Evolutionary conservation across 1,139 yeast genomes (phyloP).

Genomic region (Saccharomyces hybrid): DNA sequence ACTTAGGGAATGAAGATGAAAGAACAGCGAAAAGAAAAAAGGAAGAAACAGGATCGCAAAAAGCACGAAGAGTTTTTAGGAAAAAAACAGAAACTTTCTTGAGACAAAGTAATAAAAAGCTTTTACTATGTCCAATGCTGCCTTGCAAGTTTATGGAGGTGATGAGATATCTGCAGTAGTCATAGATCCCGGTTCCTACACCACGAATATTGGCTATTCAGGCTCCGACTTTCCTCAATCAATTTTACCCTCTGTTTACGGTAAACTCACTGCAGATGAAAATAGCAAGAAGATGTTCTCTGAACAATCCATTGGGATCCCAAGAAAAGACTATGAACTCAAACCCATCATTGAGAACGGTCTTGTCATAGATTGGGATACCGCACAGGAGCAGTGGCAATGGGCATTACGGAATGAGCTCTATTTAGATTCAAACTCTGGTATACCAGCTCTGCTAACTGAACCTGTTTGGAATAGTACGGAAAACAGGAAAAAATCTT

Average conservation of each 20-base stretch:
- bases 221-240: conserved; percentile 89
- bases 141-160: conserved; percentile 49
- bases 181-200: conserved; percentile 81
- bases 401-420: conserved; percentile 39
- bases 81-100: too few relatives aligned
- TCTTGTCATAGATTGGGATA: conserved; percentile 64
- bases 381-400: conserved; percentile 59
- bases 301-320: conserved; percentile 53
- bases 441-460: conserved; percentile 35
- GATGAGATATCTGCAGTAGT: conserved; percentile 88
- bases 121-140: conserved; percentile 30
- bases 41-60: neutral
- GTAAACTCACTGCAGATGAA: conserved; percentile 23
- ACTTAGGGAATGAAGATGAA: neutral
- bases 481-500: conserved; percentile 59
- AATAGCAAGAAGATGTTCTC: conserved; percentile 33
- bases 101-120: too few relatives aligned
- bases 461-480: conserved; percentile 58
- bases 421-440: conserved; percentile 27
- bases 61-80: too few relatives aligned
- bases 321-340: conserved; percentile 47
- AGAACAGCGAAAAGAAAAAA: neutral
- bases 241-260: conserved; percentile 60
- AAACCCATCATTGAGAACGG: conserved; percentile 57
- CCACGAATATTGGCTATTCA: conserved; percentile 84